These are phyloP conservation scores for Tripidium arundinaceum DNA, from an alignment of 202 grass and related monocot species.

Conservation along the genomic window DNA sequence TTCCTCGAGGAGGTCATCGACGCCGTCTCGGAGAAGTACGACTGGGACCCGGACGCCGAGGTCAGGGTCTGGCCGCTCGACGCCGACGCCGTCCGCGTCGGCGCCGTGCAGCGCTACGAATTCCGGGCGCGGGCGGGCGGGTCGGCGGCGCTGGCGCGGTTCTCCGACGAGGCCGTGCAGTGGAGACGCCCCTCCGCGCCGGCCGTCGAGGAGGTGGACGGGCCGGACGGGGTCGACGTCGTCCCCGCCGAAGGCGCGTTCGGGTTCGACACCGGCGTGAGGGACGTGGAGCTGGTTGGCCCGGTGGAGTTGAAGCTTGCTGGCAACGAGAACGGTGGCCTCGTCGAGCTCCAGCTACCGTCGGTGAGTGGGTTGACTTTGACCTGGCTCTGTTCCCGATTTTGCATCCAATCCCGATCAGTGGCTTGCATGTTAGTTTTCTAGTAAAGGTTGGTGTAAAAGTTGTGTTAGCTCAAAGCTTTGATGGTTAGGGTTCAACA, in stretches of 20 bases:
- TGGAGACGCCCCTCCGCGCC: conserved; percentile 42
- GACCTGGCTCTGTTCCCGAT: conserved; percentile 1
- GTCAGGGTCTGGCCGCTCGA: conserved; percentile 60
- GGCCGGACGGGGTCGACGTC: conserved; percentile 64
- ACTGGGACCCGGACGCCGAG: conserved; percentile 60
- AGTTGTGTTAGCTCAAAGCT: neutral
- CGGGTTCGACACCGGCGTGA: conserved; percentile 39
- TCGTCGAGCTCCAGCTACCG: conserved; percentile 59
- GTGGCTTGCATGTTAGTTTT: conserved; percentile 1
- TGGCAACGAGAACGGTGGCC: conserved; percentile 27
- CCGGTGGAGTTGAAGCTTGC: conserved; percentile 65
- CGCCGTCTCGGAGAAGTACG: conserved; percentile 58
- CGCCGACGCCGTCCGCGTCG: conserved; percentile 36
- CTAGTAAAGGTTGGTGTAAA: neutral
- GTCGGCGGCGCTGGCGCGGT: conserved; percentile 15
- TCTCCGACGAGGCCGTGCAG: conserved; percentile 55
- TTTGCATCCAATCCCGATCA: conserved; percentile 19
- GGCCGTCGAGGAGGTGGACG: conserved; percentile 54
- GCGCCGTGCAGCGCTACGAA: conserved; percentile 57
- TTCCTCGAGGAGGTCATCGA: conserved; percentile 71
- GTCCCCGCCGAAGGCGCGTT: conserved; percentile 37
- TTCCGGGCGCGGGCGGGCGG: conserved; percentile 50
- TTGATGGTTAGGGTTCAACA: neutral
- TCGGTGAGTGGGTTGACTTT: conserved; percentile 62
- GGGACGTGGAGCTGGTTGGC: conserved; percentile 64